A percentile compares a stretch with the other conserved stretches of the same genome.
Evolutionary conservation across 2,329 filamentous ascomycete genomes (phyloP).

Genomic region (Exophiala aquamarina): DNA sequence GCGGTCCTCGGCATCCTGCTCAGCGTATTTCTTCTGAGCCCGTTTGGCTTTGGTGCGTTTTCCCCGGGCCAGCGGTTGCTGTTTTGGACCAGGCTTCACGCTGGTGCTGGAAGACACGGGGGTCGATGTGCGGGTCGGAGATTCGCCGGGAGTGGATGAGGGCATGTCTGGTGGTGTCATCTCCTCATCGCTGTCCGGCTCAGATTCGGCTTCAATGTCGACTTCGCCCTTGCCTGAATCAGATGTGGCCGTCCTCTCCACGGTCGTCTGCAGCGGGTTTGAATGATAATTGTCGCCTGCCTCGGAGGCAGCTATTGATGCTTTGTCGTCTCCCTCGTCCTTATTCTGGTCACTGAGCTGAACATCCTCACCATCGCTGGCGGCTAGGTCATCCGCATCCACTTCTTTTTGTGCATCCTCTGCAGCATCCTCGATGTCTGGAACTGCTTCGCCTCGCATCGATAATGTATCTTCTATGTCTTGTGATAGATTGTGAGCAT

Average conservation of each 20-base stretch:
- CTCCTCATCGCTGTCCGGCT: constrained; percentile 10
- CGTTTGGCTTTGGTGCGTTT: constrained; percentile 46
- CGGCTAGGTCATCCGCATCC: constrained; percentile 30
- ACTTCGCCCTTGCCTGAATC: constrained; percentile 26
- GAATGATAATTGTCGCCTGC: constrained; percentile 5
- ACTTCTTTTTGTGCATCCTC: constrained; percentile 31
- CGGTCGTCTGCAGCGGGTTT: not conserved
- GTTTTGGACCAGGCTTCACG: constrained; percentile 24
- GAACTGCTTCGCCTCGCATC: constrained; percentile 28
- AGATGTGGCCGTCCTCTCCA: constrained; percentile 36
- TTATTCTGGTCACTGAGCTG: constrained; percentile 16
- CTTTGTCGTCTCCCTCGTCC: constrained; percentile 27
- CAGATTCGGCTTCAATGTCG: constrained; percentile 20
- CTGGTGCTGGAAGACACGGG: constrained; percentile 22
- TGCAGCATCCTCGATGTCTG: constrained; percentile 30
- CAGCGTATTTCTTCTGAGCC: constrained; percentile 77
- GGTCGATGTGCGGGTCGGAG: constrained; percentile 22
- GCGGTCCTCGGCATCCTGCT: constrained; percentile 94
- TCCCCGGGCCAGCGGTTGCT: constrained; percentile 22
- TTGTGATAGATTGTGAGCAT: constrained; percentile 29
- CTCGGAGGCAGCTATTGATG: constrained; percentile 22
- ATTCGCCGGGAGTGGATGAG: constrained; percentile 5
- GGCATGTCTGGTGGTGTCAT: constrained; percentile 1
- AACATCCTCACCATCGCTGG: constrained; percentile 34
- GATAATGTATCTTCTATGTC: constrained; percentile 30